Evolutionary conservation across 176 grass and related monocot genomes (phyloP).

Genomic region (Rhynchospora pubera): DNA sequence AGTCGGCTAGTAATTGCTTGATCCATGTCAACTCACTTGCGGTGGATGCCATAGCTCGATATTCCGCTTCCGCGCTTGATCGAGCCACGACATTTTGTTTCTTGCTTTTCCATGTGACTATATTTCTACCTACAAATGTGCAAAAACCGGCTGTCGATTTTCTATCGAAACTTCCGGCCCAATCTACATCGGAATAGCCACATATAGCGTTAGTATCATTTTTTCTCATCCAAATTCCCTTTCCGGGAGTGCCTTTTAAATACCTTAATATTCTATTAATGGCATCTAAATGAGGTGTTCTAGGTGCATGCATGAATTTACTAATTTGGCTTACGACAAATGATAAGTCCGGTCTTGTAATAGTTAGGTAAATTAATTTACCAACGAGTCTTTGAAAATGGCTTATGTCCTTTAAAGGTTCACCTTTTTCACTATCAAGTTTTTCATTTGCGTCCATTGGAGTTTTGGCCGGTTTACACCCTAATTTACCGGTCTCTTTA

Average conservation of each 20-base stretch:
- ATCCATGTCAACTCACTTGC: too few relatives aligned
- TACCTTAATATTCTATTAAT: background rate
- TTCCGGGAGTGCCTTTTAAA: background rate
- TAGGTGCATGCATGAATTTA: background rate
- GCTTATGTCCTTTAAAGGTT: background rate
- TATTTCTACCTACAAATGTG: background rate
- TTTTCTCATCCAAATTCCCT: background rate
- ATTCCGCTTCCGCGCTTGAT: too few relatives aligned
- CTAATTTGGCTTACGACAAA: background rate
- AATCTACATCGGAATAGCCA: background rate
- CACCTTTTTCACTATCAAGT: background rate
- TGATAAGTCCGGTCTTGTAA: background rate
- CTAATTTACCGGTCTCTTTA: background rate
- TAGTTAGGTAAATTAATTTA: background rate
- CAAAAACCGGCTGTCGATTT: background rate
- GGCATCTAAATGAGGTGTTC: background rate
- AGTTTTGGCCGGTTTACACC: background rate
- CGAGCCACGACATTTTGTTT: too few relatives aligned
- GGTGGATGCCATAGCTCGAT: too few relatives aligned
- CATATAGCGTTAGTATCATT: background rate
- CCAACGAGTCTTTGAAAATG: background rate
- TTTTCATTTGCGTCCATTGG: constrained; percentile 10
- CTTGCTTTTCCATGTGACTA: background rate
- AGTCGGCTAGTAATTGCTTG: too few relatives aligned
- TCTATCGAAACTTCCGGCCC: background rate